Conservation (phyloP, 257 asterid genomes). For the Fraxinus excelsior region DNA sequence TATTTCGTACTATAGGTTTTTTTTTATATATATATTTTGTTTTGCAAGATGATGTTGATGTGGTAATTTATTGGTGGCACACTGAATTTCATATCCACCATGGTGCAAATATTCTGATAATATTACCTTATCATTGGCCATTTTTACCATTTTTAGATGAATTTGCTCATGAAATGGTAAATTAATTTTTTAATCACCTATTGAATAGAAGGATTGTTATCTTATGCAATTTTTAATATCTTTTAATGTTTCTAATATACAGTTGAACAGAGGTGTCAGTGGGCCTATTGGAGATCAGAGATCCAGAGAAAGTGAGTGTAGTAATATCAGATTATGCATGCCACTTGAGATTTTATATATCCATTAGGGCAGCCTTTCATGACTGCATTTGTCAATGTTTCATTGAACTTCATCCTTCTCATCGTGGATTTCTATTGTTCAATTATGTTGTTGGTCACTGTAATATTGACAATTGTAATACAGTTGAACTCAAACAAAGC, state of each 20-base stretch:
- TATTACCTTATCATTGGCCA: background rate
- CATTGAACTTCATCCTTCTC: background rate
- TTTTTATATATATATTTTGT: background rate
- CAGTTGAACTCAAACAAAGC: background rate
- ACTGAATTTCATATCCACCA: slow-evolving; percentile 10
- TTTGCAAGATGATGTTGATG: background rate
- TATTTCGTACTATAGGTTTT: background rate
- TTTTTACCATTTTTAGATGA: slow-evolving; percentile 6
- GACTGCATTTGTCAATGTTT: background rate
- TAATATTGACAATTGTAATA: background rate
- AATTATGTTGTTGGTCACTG: background rate
- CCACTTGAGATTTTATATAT: slow-evolving; percentile 2
- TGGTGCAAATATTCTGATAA: background rate
- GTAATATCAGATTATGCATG: slow-evolving; percentile 8
- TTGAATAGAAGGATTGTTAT: slow-evolving; percentile 1
- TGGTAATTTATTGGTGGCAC: slow-evolving; percentile 4
- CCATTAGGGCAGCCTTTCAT: background rate
- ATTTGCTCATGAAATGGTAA: slow-evolving; percentile 6
- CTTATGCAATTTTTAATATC: slow-evolving; percentile 8
- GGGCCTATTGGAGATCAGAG: slow-evolving; percentile 66
- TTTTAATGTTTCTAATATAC: slow-evolving; percentile 27
- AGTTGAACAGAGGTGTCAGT: slow-evolving; percentile 66
- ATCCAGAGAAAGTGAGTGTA: slow-evolving; percentile 79
- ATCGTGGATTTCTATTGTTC: background rate
- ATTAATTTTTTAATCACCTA: background rate